Conservation (phyloP, 2,329 filamentous ascomycete species). For the Claviceps citrina region DNA sequence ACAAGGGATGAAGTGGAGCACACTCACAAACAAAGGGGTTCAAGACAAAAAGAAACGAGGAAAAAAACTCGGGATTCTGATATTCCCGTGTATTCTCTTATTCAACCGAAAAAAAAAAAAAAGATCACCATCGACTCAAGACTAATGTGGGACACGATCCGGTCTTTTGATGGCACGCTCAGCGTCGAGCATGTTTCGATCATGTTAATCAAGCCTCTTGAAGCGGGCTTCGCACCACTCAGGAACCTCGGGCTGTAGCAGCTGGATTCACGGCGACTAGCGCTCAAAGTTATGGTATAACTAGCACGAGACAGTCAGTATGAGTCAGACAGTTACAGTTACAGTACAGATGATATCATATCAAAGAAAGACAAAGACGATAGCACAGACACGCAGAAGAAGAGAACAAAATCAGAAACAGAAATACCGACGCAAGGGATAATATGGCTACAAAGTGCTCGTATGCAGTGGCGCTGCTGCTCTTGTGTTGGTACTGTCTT, state of each 20-base stretch:
- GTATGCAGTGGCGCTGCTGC: constrained; percentile 19
- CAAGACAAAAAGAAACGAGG: background rate
- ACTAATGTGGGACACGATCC: constrained; percentile 17
- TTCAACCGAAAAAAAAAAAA: constrained; percentile 17
- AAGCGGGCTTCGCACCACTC: constrained; percentile 23
- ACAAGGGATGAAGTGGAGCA: background rate
- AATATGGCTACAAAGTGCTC: constrained; percentile 2
- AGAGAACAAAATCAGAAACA: constrained; percentile 6
- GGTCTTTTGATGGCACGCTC: constrained; percentile 32
- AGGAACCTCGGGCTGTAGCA: constrained; percentile 32
- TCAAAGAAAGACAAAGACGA: constrained; percentile 38
- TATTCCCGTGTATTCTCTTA: constrained; percentile 3
- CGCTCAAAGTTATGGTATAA: constrained; percentile 49
- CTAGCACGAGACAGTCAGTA: constrained; percentile 37
- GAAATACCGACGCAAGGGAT: constrained; percentile 28
- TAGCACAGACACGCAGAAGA: constrained; percentile 42
- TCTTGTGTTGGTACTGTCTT: constrained; percentile 15
- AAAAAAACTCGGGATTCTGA: background rate
- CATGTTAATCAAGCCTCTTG: constrained; percentile 11
- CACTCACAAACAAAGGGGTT: background rate
- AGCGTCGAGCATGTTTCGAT: constrained; percentile 15
- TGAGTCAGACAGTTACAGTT: constrained; percentile 16
- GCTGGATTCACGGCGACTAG: constrained; percentile 39
- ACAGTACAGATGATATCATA: constrained; percentile 11
- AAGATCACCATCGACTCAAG: constrained; percentile 15